Conservation (phyloP, 208 protist genomes). For the Leishmania braziliensis region DNA sequence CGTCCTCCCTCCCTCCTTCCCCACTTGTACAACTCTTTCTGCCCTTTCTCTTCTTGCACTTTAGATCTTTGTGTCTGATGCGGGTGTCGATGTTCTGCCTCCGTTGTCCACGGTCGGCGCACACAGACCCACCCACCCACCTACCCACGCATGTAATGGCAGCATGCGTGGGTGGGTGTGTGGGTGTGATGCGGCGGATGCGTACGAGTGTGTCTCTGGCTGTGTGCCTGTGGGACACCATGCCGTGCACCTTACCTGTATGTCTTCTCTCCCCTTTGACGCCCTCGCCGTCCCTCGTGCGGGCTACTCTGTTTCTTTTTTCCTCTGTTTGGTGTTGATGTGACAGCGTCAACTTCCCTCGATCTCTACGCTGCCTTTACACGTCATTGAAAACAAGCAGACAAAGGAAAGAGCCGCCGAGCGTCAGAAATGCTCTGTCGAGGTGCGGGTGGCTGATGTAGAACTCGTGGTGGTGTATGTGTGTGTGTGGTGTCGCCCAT, state of each 20-base stretch:
- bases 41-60: slow-evolving; percentile 1
- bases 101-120: neutral
- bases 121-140: neutral
- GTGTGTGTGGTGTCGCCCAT: neutral
- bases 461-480: neutral
- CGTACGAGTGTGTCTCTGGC: neutral
- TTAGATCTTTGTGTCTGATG: neutral
- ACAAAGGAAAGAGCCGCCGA: neutral
- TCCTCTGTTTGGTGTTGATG: neutral
- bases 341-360: neutral
- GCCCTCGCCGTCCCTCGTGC: neutral
- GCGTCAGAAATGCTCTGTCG: neutral
- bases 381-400: neutral
- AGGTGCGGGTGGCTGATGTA: neutral
- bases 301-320: neutral
- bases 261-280: neutral
- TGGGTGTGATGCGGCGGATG: neutral
- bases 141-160: neutral
- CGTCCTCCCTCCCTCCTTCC: neutral
- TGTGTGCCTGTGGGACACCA: neutral
- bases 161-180: slow-evolving; percentile 3
- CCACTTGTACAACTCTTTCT: slow-evolving; percentile 1
- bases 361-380: neutral
- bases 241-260: neutral
- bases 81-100: neutral